Percentiles rank a stretch among this genome's conserved stretches.
Conservation (phyloP, 202 grass and related monocot genomes). For the Panicum hallii region DNA sequence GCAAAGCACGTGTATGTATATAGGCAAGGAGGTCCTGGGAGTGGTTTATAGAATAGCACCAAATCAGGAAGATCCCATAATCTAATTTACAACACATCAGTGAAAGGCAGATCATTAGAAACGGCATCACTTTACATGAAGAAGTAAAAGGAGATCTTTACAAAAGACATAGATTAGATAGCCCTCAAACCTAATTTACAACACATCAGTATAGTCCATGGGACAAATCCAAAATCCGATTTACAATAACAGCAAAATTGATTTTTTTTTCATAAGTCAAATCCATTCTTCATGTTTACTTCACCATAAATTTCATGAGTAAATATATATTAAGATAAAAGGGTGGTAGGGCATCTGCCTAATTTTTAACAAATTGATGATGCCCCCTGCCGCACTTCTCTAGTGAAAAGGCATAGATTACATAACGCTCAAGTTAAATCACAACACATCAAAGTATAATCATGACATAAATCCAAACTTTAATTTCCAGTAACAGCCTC, state of each 20-base stretch:
- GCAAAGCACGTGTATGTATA: too few species aligned
- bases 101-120: too few species aligned
- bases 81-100: not conserved
- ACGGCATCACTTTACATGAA: too few species aligned
- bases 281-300: not conserved
- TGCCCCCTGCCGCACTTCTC: not conserved
- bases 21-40: too few species aligned
- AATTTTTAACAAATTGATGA: not conserved
- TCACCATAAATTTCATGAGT: not conserved
- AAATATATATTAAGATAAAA: not conserved
- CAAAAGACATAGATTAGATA: not conserved
- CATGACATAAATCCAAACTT: not conserved
- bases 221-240: not conserved
- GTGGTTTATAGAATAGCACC: too few species aligned
- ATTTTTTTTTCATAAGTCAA: not conserved
- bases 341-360: not conserved
- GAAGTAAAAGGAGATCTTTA: not conserved
- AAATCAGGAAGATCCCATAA: too few species aligned
- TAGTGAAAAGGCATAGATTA: not conserved
- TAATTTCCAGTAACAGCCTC: not conserved
- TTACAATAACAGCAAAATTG: not conserved
- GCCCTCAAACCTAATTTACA: not conserved
- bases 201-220: not conserved
- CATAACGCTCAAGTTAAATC: not conserved
- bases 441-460: constrained; percentile 19